Evolutionary conservation across 2,329 filamentous ascomycete species (phyloP).

Genomic region (Fusarium proliferatum): DNA sequence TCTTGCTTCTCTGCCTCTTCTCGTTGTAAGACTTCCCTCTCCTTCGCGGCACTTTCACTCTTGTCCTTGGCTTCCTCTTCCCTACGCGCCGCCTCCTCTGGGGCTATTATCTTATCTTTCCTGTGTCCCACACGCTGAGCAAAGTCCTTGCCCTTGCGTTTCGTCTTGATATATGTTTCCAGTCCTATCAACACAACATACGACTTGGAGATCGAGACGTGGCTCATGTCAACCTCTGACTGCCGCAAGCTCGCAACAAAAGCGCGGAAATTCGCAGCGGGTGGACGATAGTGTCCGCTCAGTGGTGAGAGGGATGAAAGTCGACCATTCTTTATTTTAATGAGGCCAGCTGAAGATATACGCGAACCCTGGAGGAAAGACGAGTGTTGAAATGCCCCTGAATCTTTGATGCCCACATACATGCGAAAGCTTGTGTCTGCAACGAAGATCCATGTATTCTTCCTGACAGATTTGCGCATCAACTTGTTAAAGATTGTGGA

Average conservation of each 20-base stretch:
- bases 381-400: conserved; percentile 89
- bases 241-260: conserved; percentile 81
- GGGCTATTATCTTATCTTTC: conserved; percentile 70
- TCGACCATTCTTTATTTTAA: conserved; percentile 85
- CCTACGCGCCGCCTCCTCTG: conserved; percentile 65
- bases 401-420: conserved; percentile 91
- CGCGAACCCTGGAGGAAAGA: conserved; percentile 79
- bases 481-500: conserved; percentile 82
- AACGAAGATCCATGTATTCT: conserved; percentile 95
- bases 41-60: conserved; percentile 67
- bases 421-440: conserved; percentile 86
- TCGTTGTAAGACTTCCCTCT: conserved; percentile 58
- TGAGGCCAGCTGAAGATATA: conserved; percentile 84
- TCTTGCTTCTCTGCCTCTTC: conserved; percentile 55
- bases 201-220: conserved; percentile 81
- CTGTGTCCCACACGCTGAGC: conserved; percentile 61
- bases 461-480: conserved; percentile 80
- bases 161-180: conserved; percentile 80
- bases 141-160: conserved; percentile 69
- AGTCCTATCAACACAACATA: conserved; percentile 86
- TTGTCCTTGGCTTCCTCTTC: conserved; percentile 71
- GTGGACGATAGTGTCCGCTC: conserved; percentile 87
- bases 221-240: conserved; percentile 81
- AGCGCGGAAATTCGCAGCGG: conserved; percentile 82
- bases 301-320: conserved; percentile 77